These are phyloP conservation scores for Lasiosphaeria hispida DNA, from an alignment of 495 filamentous ascomycete genomes.

Conservation along the genomic window DNA sequence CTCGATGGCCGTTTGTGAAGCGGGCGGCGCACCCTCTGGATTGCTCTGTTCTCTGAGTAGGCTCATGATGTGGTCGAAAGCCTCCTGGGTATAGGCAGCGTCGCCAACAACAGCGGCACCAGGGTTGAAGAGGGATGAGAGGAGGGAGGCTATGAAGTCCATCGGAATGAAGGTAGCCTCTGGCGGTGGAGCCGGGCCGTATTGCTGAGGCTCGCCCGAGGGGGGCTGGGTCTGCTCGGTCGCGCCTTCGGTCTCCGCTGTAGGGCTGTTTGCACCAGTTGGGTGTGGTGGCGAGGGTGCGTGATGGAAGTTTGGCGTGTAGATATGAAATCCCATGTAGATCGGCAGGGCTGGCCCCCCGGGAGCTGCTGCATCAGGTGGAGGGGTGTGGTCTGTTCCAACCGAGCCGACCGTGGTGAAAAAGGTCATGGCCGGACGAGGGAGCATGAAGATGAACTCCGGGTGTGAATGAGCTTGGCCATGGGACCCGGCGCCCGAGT, in stretches of 20 bases:
- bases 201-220: slow-evolving; percentile 1
- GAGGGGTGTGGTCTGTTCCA: neutral
- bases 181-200: neutral
- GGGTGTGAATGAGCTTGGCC: neutral
- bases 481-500: neutral
- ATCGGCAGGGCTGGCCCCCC: neutral
- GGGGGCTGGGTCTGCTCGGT: neutral
- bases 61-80: slow-evolving; percentile 79
- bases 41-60: slow-evolving; percentile 74
- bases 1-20: slow-evolving; percentile 67
- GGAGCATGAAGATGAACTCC: slow-evolving; percentile 14
- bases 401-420: slow-evolving; percentile 12
- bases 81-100: slow-evolving; percentile 84
- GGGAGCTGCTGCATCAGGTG: neutral
- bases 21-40: slow-evolving; percentile 76
- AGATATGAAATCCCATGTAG: neutral
- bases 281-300: neutral
- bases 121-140: slow-evolving; percentile 56
- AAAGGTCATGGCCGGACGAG: slow-evolving; percentile 13
- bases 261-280: neutral
- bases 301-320: neutral
- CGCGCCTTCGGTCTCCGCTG: neutral
- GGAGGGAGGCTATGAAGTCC: slow-evolving; percentile 13
- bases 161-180: neutral
- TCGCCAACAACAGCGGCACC: slow-evolving; percentile 60